Base-by-base conservation (phyloP, 1,139 yeast species). In the Geotrichum fermentans region DNA sequence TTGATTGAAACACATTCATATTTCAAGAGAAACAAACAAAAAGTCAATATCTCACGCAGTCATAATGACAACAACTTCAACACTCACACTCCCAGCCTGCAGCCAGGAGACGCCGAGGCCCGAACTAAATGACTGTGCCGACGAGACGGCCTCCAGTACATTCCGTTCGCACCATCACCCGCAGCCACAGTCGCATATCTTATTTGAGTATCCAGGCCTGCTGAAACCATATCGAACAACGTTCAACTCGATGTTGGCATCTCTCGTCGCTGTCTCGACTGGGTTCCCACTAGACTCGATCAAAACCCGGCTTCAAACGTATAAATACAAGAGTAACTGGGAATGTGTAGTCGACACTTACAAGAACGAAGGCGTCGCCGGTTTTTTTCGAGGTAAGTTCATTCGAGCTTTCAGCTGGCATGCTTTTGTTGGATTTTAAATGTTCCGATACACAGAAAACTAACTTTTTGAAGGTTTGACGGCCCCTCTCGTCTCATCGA, bases 211-310 rank as follows among this genome's bases (percentile, higher is more conserved):
- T 36, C 90, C 90, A 0, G 66, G 63, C 1, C 47, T 59, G 0
- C 58, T 82, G 11, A 68, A 71, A 47, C 85, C 88, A 1, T 80
- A 78, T 65, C 70, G 80, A 50, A 73, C 82, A 1, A 75, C 82
- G 14, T 66, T 80, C 2, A 61, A 82, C 50, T 83, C 90, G 1
- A 82, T 80, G 58, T 69, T 53, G 4, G 75, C 95, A 1, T 82
- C 94, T 0, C 66, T 83, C 45, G 67, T 78, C 13, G 77, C 92
- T 13, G 83, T 90, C 0, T 73, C 80, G 5, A 73, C 80, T n/a
- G 95, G 94, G 8, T 87, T 82, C 61, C 96, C 96, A 0, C 65
- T 88, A 44, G 96, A 88, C 62, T 83, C 95, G 10, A 73, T 88
- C 51, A 88, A 88, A 64, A 86, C 95, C 0, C 69, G 96, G 55